phyloP scores from a whole-genome alignment of 1,139 yeast species.

The Kodamaea sp. region DNA sequence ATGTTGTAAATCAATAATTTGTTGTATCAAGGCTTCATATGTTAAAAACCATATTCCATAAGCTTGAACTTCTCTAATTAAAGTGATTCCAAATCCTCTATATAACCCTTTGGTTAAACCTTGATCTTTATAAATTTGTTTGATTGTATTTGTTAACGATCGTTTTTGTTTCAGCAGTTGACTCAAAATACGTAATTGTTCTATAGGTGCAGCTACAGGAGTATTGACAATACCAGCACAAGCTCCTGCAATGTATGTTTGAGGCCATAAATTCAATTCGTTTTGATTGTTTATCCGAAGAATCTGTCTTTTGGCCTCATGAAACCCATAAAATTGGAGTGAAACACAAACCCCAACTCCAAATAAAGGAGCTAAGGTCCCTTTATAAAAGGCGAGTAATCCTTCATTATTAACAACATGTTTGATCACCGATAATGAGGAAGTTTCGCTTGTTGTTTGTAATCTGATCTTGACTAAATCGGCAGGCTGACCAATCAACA shows the following conservation, averaged over 20 bases:
- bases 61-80: slow-evolving; percentile 69
- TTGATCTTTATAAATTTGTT: slow-evolving; percentile 39
- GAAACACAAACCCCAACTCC: slow-evolving; percentile 76
- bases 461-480: slow-evolving; percentile 65
- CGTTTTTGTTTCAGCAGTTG: slow-evolving; percentile 53
- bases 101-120: slow-evolving; percentile 54
- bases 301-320: slow-evolving; percentile 67
- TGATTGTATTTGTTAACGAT: slow-evolving; percentile 39
- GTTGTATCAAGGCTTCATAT: slow-evolving; percentile 58
- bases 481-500: slow-evolving; percentile 71
- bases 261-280: slow-evolving; percentile 51
- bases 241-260: slow-evolving; percentile 71
- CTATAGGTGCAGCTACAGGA: slow-evolving; percentile 70
- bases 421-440: slow-evolving; percentile 48
- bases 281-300: slow-evolving; percentile 26
- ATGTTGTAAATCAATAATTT: slow-evolving; percentile 30
- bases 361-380: slow-evolving; percentile 44
- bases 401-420: slow-evolving; percentile 62
- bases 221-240: slow-evolving; percentile 75
- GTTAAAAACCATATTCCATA: slow-evolving; percentile 81
- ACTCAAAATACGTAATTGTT: slow-evolving; percentile 67
- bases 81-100: slow-evolving; percentile 59
- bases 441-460: slow-evolving; percentile 43
- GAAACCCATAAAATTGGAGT: slow-evolving; percentile 72
- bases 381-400: slow-evolving; percentile 53